These are phyloP conservation scores for Phlyctochytrium bullatum DNA, from an alignment of 192 early-diverging fungal genomes.

Conservation along the genomic window DNA sequence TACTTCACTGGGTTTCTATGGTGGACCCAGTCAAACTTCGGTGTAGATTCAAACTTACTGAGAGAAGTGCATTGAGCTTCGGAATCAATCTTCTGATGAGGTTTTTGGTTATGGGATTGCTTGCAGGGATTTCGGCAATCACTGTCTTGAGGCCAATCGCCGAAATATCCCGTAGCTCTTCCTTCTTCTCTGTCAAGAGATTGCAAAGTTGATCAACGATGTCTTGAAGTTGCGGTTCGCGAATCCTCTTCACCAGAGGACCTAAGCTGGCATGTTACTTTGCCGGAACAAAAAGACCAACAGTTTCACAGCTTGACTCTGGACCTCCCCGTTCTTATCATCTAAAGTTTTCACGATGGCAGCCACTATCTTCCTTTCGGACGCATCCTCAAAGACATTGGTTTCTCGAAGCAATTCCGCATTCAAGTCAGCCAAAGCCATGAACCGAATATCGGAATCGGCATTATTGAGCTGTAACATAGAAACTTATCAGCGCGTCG, in stretches of 20 bases:
- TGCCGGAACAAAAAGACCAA: conserved; percentile 33
- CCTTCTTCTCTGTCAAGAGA: conserved; percentile 54
- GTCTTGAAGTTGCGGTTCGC: conserved; percentile 64
- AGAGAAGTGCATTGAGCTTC: conserved; percentile 59
- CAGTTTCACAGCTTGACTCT: conserved; percentile 74
- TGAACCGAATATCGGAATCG: conserved; percentile 85
- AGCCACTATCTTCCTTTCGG: conserved; percentile 46
- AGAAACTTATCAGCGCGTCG: not conserved
- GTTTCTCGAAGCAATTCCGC: conserved; percentile 64
- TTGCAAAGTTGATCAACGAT: conserved; percentile 69
- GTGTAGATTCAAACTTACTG: conserved; percentile 41
- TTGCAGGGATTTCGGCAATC: conserved; percentile 64
- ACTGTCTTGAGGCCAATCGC: conserved; percentile 83
- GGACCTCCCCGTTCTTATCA: conserved; percentile 84
- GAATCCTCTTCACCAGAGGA: conserved; percentile 73
- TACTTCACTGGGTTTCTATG: conserved; percentile 27
- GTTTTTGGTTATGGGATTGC: conserved; percentile 44
- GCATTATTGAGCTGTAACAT: conserved; percentile 6
- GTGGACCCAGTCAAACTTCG: not conserved
- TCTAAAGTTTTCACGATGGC: conserved; percentile 63
- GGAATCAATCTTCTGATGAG: conserved; percentile 68
- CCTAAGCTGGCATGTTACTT: conserved; percentile 52
- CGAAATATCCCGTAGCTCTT: conserved; percentile 77
- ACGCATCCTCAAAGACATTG: conserved; percentile 55
- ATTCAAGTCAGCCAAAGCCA: conserved; percentile 79